phyloP scores from a whole-genome alignment of 2,329 filamentous ascomycete genomes.

The Colletotrichum liriopes region DNA sequence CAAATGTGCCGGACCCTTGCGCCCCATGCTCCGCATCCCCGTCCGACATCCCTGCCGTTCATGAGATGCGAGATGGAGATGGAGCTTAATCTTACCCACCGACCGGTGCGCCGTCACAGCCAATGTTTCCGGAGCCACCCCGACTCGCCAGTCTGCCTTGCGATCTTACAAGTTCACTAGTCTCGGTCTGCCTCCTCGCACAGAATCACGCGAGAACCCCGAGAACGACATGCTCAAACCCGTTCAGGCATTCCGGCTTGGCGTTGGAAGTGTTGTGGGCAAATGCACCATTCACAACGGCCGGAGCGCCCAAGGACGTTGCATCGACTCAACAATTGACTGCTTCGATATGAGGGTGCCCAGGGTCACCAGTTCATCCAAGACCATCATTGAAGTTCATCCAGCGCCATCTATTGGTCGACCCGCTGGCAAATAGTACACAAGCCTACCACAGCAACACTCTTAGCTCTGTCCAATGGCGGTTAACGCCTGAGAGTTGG shows the following conservation, averaged over 20 bases:
- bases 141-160: constrained; percentile 34
- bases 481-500: not conserved
- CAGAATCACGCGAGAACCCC: not conserved
- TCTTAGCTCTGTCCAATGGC: constrained; percentile 16
- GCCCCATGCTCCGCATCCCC: constrained; percentile 36
- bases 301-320: not conserved
- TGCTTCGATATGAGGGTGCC: constrained; percentile 2
- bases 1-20: constrained; percentile 34
- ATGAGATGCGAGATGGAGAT: constrained; percentile 42
- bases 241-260: not conserved
- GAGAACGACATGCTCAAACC: not conserved
- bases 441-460: not conserved
- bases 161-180: constrained; percentile 3
- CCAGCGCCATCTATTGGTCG: constrained; percentile 10
- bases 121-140: constrained; percentile 36
- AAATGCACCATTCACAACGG: no score
- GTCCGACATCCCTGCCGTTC: constrained; percentile 34
- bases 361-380: constrained; percentile 17
- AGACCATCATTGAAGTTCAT: constrained; percentile 10
- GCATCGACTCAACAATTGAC: not conserved
- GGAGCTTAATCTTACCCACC: constrained; percentile 44
- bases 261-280: no score
- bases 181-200: not conserved
- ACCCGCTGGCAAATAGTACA: constrained; percentile 3
- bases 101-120: constrained; percentile 39